Conservation (phyloP, 2,329 filamentous ascomycete genomes). For the Alternaria angustiovoidea region DNA sequence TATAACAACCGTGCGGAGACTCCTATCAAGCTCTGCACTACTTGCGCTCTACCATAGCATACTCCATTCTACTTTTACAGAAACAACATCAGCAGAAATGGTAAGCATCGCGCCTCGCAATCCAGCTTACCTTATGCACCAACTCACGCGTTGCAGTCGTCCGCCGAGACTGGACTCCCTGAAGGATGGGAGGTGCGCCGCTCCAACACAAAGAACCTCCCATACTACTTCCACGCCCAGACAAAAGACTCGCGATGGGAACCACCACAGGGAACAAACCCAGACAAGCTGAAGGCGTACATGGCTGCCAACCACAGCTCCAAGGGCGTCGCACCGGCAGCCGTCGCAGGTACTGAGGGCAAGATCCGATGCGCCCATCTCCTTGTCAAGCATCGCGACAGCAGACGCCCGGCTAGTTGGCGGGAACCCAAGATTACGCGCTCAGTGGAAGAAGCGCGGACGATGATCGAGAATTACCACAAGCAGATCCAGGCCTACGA, state of each 20-base stretch:
- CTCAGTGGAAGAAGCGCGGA: constrained; percentile 83
- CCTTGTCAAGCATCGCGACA: constrained; percentile 90
- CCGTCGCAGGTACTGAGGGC: constrained; percentile 58
- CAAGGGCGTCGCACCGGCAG: constrained; percentile 54
- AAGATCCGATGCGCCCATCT: constrained; percentile 95
- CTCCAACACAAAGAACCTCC: constrained; percentile 97
- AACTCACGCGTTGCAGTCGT: constrained; percentile 41
- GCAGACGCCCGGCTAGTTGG: constrained; percentile 91
- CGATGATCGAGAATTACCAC: constrained; percentile 79
- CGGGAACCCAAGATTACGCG: constrained; percentile 88
- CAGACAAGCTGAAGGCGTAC: constrained; percentile 90
- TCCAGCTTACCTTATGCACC: constrained; percentile 4
- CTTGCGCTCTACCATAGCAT: not conserved
- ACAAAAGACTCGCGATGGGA: constrained; percentile 96
- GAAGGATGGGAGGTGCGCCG: constrained; percentile 93
- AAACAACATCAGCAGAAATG: constrained; percentile 27
- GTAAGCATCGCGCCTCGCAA: constrained; percentile 32
- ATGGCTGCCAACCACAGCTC: constrained; percentile 88
- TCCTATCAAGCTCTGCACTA: constrained; percentile 8
- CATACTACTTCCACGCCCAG: constrained; percentile 94
- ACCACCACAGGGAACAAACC: constrained; percentile 85
- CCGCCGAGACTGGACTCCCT: constrained; percentile 70
- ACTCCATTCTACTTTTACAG: constrained; percentile 3
- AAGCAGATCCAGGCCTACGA: constrained; percentile 72
- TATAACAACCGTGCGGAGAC: constrained; percentile 5